phyloP scores from a whole-genome alignment of 805 yeast genomes.

The Candida anglica region DNA sequence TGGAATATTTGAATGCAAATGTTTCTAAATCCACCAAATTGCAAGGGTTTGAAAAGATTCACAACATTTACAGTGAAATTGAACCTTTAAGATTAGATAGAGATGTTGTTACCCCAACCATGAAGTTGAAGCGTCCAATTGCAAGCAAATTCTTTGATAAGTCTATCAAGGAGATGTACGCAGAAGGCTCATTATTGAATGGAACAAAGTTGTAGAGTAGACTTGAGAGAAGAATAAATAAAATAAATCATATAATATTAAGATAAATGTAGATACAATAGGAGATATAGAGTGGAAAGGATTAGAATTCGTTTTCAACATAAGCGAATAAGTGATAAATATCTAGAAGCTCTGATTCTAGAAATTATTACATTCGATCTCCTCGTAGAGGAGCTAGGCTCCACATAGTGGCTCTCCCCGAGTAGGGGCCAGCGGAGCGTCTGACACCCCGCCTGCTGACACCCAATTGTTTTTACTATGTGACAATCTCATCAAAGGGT shows the following conservation, averaged over 20 bases:
- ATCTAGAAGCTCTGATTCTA: too few relatives aligned
- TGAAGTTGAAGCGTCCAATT: conserved; percentile 43
- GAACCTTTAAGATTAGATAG: conserved; percentile 64
- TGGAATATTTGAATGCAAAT: conserved; percentile 18
- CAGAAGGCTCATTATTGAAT: conserved; percentile 26
- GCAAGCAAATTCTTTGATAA: conserved; percentile 22
- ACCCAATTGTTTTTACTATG: too few relatives aligned
- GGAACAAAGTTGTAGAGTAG: conserved; percentile 13
- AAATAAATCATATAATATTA: neutral
- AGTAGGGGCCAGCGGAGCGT: too few relatives aligned
- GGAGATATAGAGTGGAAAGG: too few relatives aligned
- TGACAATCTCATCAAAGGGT: too few relatives aligned
- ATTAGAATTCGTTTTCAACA: too few relatives aligned
- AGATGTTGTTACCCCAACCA: conserved; percentile 65
- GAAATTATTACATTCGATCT: too few relatives aligned
- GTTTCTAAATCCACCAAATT: conserved; percentile 28
- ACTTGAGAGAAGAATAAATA: neutral
- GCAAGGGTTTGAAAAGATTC: conserved; percentile 62
- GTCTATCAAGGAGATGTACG: conserved; percentile 23
- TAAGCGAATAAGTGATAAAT: too few relatives aligned
- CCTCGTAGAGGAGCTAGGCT: too few relatives aligned
- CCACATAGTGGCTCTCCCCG: too few relatives aligned
- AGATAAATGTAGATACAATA: neutral
- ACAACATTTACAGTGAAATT: conserved; percentile 46
- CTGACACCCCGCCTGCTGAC: too few relatives aligned